Conservation (phyloP, 805 yeast genomes). For the Debaryomyces castellii region DNA sequence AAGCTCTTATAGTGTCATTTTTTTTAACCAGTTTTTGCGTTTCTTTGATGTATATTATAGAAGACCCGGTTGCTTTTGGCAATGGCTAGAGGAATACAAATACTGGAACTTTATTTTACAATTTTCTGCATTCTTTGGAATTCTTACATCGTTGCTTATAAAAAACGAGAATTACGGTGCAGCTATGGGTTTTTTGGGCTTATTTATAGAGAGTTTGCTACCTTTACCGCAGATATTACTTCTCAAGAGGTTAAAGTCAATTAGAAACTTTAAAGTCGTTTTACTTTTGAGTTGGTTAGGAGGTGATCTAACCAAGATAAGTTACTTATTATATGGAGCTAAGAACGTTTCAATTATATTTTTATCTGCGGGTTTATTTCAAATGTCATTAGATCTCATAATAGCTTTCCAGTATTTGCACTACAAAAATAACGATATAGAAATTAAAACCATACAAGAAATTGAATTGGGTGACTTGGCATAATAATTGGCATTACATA, state of each 20-base stretch:
- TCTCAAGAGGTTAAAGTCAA: slow-evolving; percentile 61
- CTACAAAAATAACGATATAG: slow-evolving; percentile 37
- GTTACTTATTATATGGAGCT: slow-evolving; percentile 75
- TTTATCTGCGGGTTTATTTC: slow-evolving; percentile 71
- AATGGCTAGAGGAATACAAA: slow-evolving; percentile 62
- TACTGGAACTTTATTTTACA: slow-evolving; percentile 64
- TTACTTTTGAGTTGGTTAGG: slow-evolving; percentile 82
- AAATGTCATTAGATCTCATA: slow-evolving; percentile 69
- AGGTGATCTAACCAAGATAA: slow-evolving; percentile 79
- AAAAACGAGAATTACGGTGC: slow-evolving; percentile 41
- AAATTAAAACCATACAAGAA: background rate
- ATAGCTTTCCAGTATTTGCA: slow-evolving; percentile 73
- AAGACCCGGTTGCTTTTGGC: slow-evolving; percentile 78
- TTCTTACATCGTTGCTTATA: slow-evolving; percentile 41
- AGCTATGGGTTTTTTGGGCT: slow-evolving; percentile 58
- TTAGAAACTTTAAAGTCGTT: slow-evolving; percentile 77
- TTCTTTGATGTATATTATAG: slow-evolving; percentile 70
- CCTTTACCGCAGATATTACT: slow-evolving; percentile 80
- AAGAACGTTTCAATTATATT: slow-evolving; percentile 64
- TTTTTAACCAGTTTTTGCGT: slow-evolving; percentile 38
- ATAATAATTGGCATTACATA: background rate
- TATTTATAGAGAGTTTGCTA: slow-evolving; percentile 68
- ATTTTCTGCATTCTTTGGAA: slow-evolving; percentile 42
- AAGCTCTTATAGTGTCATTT: slow-evolving; percentile 7
- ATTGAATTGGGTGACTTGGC: slow-evolving; percentile 2